Base-by-base conservation (phyloP, 148 eudicot genomes). In the Rheum nobile region DNA sequence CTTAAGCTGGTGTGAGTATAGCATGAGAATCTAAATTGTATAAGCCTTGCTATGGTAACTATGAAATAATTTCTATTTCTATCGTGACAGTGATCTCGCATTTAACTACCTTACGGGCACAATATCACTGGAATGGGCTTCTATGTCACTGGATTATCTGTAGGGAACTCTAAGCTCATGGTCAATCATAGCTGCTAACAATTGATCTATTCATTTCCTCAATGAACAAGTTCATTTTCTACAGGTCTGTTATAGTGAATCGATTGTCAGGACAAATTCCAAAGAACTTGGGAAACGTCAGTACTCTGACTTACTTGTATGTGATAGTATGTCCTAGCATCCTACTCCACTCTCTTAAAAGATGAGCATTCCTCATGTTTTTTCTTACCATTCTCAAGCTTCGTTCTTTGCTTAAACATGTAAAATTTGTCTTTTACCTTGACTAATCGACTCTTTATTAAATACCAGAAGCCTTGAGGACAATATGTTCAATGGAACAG, bases 211-310 rank as follows among this genome's bases (percentile, higher is more conserved):
- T 17, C 17, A 4, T 65, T 14, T 65, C 70, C 70, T 16, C 6
- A 65, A n/a, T 12, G 13, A 65, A 65, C 39, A 31, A 65, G 22
- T 31, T 17, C 12, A 34, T 32, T 59, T 59, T 2, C 59, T 77
- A 44, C 81, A 88, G 91, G 74, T 52, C 77, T 72, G 29, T 85
- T 47, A 10, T 31, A 24, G 76, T 52, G 9, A 88, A 88, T 77
- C 84, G 87, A 42, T 77, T 88, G 72, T 86, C 89, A 47, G 91
- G 91, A 29, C 70, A 75, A 31, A 82, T 88, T 74, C 91, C 91
- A 34, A 44, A 50, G 26, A 80, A 79, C 75, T 61, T 88, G 75
- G 91, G 87, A 75, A 76, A 73, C 24, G 84, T 84, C 37, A 77
- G 80, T 32, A 74, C 81, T 17, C 86, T 88, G 34, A 76, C 71